Evolutionary conservation across 2,329 filamentous ascomycete genomes (phyloP).

Genomic region (Lecanicillium sp.): DNA sequence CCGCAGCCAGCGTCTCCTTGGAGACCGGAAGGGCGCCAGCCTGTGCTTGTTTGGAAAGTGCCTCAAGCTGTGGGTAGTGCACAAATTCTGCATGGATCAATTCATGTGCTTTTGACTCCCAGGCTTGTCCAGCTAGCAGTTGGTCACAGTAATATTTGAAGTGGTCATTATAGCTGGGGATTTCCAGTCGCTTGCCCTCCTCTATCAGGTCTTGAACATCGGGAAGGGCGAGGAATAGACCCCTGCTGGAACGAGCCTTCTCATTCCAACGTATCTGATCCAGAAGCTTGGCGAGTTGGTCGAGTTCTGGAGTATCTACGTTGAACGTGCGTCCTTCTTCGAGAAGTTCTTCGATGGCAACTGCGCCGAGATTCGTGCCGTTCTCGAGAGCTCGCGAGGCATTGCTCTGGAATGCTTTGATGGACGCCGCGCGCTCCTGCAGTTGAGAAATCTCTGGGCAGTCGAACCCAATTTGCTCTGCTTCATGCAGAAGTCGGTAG

Average conservation of each 20-base stretch:
- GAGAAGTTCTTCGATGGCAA: constrained; percentile 83
- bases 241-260: constrained; percentile 60
- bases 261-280: constrained; percentile 87
- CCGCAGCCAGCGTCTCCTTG: constrained; percentile 68
- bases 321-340: constrained; percentile 86
- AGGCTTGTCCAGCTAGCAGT: constrained; percentile 68
- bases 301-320: constrained; percentile 84
- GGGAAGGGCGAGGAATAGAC: constrained; percentile 62
- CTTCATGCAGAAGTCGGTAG: constrained; percentile 73
- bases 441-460: constrained; percentile 84
- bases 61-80: constrained; percentile 91
- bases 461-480: constrained; percentile 85
- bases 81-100: constrained; percentile 86
- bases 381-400: constrained; percentile 66
- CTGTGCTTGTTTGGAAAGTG: constrained; percentile 75
- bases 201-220: constrained; percentile 76
- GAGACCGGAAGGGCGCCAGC: constrained; percentile 70
- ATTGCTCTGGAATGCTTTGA: constrained; percentile 76
- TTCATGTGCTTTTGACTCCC: constrained; percentile 91
- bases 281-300: constrained; percentile 70
- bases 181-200: constrained; percentile 68
- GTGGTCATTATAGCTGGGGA: constrained; percentile 75
- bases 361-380: constrained; percentile 54
- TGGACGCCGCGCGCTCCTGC: constrained; percentile 76
- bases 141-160: constrained; percentile 72